Evolutionary conservation across 768 basidiomycete genomes (phyloP), one percentile per base, ranked within the genome.

Genomic region (Lactarius sp.): DNA sequence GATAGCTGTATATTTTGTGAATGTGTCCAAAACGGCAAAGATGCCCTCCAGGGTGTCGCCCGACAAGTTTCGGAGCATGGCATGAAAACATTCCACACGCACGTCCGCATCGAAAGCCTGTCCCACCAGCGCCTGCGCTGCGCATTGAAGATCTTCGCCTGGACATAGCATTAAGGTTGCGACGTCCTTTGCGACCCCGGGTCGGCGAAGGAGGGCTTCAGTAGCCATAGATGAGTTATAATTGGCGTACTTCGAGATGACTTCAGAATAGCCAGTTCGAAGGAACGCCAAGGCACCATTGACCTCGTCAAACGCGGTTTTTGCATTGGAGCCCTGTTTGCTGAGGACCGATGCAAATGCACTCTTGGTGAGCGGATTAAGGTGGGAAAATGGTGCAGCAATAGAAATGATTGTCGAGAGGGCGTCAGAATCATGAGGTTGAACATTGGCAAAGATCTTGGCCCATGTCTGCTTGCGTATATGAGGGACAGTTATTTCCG

Each of bases 71-170:
- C 81, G 78, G 3, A 98, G 78, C 22, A 98, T 76, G 14, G 83
- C 85, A 8, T 90, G 85, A 71, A 97, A 88, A 71, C 92, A 95
- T 66, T 97, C 95, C 44, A 84, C 79, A 50, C 97, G 89, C 33
- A 84, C 86, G 70, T 95, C 92, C n/a, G 86, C 90, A 68, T 96
- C 90, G 69, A 90, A 95, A 0, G 93, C 89, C 59, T 92, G 83
- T 12, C 88, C 88, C 33, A 92, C 81, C n/a, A 98, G 73, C 20
- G 83, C 82, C 72, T 94, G 90, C 1, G 87, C 90, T 12, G 88
- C 85, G 50, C 80, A 77, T 68, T 90, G 90, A 16, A 95, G 75
- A 14, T 84, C 81, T 20, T 86, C 85, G 36, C 87, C 79, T 0
- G 96, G 94, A 20, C 94, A 98, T 37, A 98, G 76, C 72, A 96